phyloP scores from a whole-genome alignment of 768 basidiomycete genomes.

The Serendipita sp. region DNA sequence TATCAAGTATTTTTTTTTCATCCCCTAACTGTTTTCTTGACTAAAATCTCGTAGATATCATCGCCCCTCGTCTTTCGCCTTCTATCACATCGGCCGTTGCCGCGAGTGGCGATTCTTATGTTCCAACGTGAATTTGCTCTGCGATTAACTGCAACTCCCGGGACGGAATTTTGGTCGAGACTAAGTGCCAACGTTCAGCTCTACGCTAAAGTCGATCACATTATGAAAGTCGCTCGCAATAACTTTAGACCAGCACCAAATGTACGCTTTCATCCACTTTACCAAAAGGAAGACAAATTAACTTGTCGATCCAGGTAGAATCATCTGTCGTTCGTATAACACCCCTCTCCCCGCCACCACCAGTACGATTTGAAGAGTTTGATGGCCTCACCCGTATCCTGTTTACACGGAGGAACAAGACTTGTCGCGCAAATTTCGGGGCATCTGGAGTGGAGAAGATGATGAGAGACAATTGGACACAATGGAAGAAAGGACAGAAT shows the following conservation, averaged over 20 bases:
- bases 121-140: conserved; percentile 98
- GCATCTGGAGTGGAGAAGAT: conserved; percentile 91
- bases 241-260: conserved; percentile 86
- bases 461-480: conserved; percentile 84
- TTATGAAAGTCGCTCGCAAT: conserved; percentile 93
- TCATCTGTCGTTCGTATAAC: conserved; percentile 80
- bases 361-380: conserved; percentile 91
- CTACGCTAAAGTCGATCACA: conserved; percentile 87
- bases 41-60: conserved; percentile 42
- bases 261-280: not conserved
- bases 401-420: conserved; percentile 83
- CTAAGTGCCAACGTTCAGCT: conserved; percentile 94
- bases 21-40: not conserved
- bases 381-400: conserved; percentile 86
- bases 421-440: conserved; percentile 64
- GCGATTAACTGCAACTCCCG: conserved; percentile 73
- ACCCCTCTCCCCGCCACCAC: conserved; percentile 88
- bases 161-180: conserved; percentile 78
- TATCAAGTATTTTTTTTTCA: conserved; percentile 43
- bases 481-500: conserved; percentile 68
- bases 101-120: conserved; percentile 93
- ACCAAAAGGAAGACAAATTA: too few relatives aligned
- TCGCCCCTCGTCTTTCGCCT: conserved; percentile 94
- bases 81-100: conserved; percentile 87
- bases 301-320: conserved; percentile 45